These are phyloP conservation scores for Lenzites betulinus DNA, from an alignment of 768 basidiomycete species.

Conservation along the genomic window DNA sequence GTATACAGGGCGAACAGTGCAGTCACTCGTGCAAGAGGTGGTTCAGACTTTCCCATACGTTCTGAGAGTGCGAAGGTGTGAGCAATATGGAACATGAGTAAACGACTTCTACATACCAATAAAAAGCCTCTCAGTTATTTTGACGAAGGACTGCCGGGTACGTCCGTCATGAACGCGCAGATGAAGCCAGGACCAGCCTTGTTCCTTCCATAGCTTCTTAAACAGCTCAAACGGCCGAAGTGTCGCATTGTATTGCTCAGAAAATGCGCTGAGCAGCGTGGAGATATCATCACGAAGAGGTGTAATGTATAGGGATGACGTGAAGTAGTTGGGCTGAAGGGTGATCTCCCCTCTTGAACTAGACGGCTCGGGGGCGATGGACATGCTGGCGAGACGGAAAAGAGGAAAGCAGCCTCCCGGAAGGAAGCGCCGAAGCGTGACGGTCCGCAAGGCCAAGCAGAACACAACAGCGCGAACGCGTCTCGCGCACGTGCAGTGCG, in stretches of 20 bases:
- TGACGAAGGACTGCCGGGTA: conserved; percentile 63
- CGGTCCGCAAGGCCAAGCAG: conserved; percentile 15
- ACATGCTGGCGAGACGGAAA: conserved; percentile 32
- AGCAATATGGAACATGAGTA: neutral
- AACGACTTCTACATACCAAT: conserved; percentile 48
- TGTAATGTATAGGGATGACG: conserved; percentile 71
- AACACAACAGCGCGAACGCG: conserved; percentile 26
- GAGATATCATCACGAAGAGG: conserved; percentile 66
- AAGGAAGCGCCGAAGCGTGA: neutral
- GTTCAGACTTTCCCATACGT: conserved; percentile 48
- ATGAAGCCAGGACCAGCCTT: conserved; percentile 78
- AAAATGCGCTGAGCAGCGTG: conserved; percentile 52
- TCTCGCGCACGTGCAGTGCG: conserved; percentile 19
- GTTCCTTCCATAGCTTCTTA: conserved; percentile 65
- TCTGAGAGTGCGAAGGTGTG: conserved; percentile 42
- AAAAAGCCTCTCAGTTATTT: conserved; percentile 62
- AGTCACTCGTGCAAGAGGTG: conserved; percentile 55
- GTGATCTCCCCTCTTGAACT: conserved; percentile 59
- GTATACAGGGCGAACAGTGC: conserved; percentile 73
- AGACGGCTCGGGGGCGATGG: conserved; percentile 55
- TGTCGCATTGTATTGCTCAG: conserved; percentile 46
- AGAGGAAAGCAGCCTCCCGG: too few relatives aligned
- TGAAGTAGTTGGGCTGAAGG: conserved; percentile 77
- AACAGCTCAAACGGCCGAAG: conserved; percentile 64
- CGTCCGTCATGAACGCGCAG: conserved; percentile 72